Percentiles rank a stretch among this genome's conserved stretches.
These are phyloP conservation scores for Lachancea fermentati DNA, from an alignment of 805 yeast species.

Conservation along the genomic window DNA sequence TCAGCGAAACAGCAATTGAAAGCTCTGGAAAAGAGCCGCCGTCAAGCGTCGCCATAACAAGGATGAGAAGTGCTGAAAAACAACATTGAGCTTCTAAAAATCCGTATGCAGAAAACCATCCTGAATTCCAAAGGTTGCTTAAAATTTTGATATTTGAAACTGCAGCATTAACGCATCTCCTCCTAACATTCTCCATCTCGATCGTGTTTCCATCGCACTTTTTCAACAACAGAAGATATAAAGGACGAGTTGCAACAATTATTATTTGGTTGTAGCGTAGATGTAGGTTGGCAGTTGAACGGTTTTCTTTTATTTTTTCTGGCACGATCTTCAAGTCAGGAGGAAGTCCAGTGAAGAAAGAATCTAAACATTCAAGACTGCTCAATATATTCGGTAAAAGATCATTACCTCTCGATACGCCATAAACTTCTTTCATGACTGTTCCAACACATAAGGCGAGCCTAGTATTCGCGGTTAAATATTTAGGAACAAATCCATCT, in stretches of 20 bases:
- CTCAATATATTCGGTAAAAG: constrained; percentile 18
- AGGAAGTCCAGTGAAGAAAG: constrained; percentile 22
- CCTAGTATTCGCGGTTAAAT: constrained; percentile 23
- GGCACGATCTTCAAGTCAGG: constrained; percentile 10
- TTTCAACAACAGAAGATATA: constrained; percentile 32
- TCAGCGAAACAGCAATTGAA: constrained; percentile 21
- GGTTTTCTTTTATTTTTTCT: constrained; percentile 15
- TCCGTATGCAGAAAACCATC: constrained; percentile 34
- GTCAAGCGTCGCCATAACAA: constrained; percentile 20
- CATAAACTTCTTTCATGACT: constrained; percentile 32
- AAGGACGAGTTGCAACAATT: constrained; percentile 34
- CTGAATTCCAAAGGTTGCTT: constrained; percentile 23
- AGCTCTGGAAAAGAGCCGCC: constrained; percentile 20
- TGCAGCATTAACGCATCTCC: constrained; percentile 31
- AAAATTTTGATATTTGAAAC: constrained; percentile 30
- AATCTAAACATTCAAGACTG: constrained; percentile 21
- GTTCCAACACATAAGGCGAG: constrained; percentile 26
- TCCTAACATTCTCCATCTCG: constrained; percentile 25
- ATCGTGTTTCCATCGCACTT: constrained; percentile 21
- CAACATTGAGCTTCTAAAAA: constrained; percentile 38
- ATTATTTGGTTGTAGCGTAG: constrained; percentile 34
- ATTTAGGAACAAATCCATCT: constrained; percentile 30
- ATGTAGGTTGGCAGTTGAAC: constrained; percentile 32
- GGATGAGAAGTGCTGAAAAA: constrained; percentile 33
- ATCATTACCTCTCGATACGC: constrained; percentile 24